Evolutionary conservation across 495 filamentous ascomycete species (phyloP).

Genomic region (Aspergillus haitiensis): DNA sequence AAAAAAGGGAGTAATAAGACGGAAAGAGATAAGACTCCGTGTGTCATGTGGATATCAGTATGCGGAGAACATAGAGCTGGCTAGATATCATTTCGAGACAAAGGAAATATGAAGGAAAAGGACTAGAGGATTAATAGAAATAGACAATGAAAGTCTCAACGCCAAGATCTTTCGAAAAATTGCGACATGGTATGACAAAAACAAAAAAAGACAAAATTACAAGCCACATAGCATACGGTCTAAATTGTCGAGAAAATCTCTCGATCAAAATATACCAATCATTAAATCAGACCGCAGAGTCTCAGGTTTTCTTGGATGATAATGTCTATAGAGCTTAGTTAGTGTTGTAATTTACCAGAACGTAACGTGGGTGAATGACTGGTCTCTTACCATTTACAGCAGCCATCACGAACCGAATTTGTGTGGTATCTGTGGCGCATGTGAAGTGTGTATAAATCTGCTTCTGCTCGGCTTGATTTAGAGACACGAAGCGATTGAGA

Average conservation of each 20-base stretch:
- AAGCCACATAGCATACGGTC: constrained; percentile 40
- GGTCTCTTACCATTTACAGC: constrained; percentile 87
- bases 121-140: constrained; percentile 27
- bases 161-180: constrained; percentile 42
- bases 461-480: constrained; percentile 98
- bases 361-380: not conserved
- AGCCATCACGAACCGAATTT: constrained; percentile 99
- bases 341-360: not conserved
- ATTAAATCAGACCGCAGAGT: constrained; percentile 94
- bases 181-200: constrained; percentile 31
- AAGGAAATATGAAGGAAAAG: constrained; percentile 26
- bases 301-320: constrained; percentile 99
- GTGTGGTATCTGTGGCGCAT: constrained; percentile 95
- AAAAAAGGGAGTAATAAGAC: constrained; percentile 19
- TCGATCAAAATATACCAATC: constrained; percentile 34
- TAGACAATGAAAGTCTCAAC: constrained; percentile 45
- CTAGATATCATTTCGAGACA: constrained; percentile 47
- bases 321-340: constrained; percentile 65
- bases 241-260: constrained; percentile 36
- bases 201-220: constrained; percentile 27
- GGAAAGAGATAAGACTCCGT: constrained; percentile 29
- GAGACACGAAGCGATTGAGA: constrained; percentile 90
- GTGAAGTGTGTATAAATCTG: constrained; percentile 99
- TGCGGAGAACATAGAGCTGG: constrained; percentile 41
- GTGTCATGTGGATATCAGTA: constrained; percentile 41